Percentiles rank a stretch among this genome's conserved stretches.
Conservation (phyloP, 805 yeast species). For the Yamadazyma takamatsuzukensis region DNA sequence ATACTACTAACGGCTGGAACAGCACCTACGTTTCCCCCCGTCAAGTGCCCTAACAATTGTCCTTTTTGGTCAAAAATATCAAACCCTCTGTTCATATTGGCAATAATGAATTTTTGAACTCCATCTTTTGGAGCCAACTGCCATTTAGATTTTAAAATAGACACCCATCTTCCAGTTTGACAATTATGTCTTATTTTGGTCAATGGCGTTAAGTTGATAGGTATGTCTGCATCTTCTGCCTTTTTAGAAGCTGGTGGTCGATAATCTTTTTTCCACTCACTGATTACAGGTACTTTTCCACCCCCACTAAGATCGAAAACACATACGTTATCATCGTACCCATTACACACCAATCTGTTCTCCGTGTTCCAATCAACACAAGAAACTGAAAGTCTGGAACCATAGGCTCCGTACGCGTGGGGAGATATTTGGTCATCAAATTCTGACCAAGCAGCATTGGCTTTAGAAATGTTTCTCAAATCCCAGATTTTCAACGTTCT, state of each 20-base stretch:
- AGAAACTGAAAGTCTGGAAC: slow-evolving; percentile 76
- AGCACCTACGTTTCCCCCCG: slow-evolving; percentile 64
- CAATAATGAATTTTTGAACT: slow-evolving; percentile 81
- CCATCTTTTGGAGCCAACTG: slow-evolving; percentile 69
- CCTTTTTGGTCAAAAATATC: slow-evolving; percentile 83
- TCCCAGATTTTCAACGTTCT: slow-evolving; percentile 87
- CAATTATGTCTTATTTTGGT: slow-evolving; percentile 80
- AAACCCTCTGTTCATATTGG: slow-evolving; percentile 84
- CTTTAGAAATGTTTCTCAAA: slow-evolving; percentile 49
- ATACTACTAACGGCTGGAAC: slow-evolving; percentile 88
- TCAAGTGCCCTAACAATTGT: slow-evolving; percentile 70
- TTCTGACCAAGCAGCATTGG: slow-evolving; percentile 52
- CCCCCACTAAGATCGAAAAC: slow-evolving; percentile 56
- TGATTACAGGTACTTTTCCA: slow-evolving; percentile 16
- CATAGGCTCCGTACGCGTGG: slow-evolving; percentile 55
- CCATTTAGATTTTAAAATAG: slow-evolving; percentile 86
- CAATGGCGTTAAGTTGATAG: slow-evolving; percentile 52
- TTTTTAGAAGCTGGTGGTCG: slow-evolving; percentile 5
- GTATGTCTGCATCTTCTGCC: slow-evolving; percentile 15
- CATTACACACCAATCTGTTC: slow-evolving; percentile 79
- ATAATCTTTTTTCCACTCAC: slow-evolving; percentile 20
- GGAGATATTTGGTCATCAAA: slow-evolving; percentile 47
- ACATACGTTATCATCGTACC: slow-evolving; percentile 83
- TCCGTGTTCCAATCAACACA: slow-evolving; percentile 78
- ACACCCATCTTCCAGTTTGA: slow-evolving; percentile 96